phyloP scores from a whole-genome alignment of 129 eudicot species.

The Artemisia tridentata region DNA sequence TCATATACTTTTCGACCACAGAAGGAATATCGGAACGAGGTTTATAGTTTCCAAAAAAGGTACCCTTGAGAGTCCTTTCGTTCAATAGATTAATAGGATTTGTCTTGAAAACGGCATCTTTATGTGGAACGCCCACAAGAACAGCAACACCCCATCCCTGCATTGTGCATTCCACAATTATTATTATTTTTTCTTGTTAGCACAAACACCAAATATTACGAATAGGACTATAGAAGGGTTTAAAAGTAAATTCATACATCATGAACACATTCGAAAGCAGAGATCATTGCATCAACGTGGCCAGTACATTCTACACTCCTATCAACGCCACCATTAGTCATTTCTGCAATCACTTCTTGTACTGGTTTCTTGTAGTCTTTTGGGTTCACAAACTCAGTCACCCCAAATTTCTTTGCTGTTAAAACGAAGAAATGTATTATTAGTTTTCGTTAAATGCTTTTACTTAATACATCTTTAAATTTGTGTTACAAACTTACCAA shows the following conservation, averaged over 20 bases:
- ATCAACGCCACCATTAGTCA: conserved; percentile 85
- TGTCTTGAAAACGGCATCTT: conserved; percentile 67
- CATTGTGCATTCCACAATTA: neutral
- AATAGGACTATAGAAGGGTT: neutral
- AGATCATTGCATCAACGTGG: conserved; percentile 64
- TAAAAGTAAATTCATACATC: conserved; percentile 43
- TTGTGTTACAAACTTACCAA: conserved; percentile 29
- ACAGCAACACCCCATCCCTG: conserved; percentile 94
- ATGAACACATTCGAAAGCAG: conserved; percentile 81
- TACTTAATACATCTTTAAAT: neutral
- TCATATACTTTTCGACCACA: conserved; percentile 76
- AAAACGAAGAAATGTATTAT: neutral
- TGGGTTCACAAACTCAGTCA: conserved; percentile 72
- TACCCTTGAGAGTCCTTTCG: conserved; percentile 79
- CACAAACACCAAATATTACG: neutral
- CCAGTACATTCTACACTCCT: conserved; percentile 74
- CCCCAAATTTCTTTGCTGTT: conserved; percentile 77
- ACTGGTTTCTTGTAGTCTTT: conserved; percentile 64
- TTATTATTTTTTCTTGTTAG: neutral
- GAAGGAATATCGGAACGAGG: conserved; percentile 63
- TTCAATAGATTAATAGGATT: conserved; percentile 63
- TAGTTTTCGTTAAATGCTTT: neutral
- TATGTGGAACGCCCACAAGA: conserved; percentile 83
- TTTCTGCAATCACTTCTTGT: conserved; percentile 74
- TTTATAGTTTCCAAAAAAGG: conserved; percentile 79